Conservation (phyloP, 2,329 filamentous ascomycete species). For the Trichoderma sp. region DNA sequence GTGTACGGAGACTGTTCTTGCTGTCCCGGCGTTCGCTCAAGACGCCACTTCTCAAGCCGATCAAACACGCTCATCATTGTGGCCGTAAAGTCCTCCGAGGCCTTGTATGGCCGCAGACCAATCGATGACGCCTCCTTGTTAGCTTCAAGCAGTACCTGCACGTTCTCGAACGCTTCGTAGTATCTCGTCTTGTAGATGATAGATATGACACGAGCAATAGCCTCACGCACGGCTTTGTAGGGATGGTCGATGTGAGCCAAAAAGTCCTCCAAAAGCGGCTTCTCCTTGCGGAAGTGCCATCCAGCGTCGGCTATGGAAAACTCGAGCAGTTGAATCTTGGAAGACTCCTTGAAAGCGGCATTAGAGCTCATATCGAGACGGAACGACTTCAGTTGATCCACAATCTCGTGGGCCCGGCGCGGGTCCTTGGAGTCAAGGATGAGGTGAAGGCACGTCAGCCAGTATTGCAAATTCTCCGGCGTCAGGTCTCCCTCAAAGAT, state of each 20-base stretch:
- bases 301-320: conserved; percentile 83
- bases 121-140: conserved; percentile 80
- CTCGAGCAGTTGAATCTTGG: conserved; percentile 88
- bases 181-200: conserved; percentile 89
- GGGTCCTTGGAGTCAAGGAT: conserved; percentile 87
- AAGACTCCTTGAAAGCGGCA: conserved; percentile 97
- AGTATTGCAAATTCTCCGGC: conserved; percentile 91
- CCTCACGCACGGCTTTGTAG: conserved; percentile 94
- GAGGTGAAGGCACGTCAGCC: conserved; percentile 90
- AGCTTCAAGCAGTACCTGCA: conserved; percentile 67
- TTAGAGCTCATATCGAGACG: conserved; percentile 91
- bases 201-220: conserved; percentile 85
- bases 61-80: conserved; percentile 74
- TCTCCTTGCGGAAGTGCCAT: conserved; percentile 92
- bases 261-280: conserved; percentile 86
- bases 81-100: conserved; percentile 67
- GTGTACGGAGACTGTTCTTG: conserved; percentile 94
- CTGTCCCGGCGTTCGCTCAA: conserved; percentile 78
- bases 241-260: conserved; percentile 90
- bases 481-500: conserved; percentile 91
- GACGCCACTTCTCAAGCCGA: conserved; percentile 81
- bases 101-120: conserved; percentile 78
- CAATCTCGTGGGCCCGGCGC: conserved; percentile 77
- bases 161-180: conserved; percentile 86
- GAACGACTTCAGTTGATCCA: conserved; percentile 80